A percentile compares a stretch with the other conserved stretches of the same genome.
These are phyloP conservation scores for Teunomyces atbi DNA, from an alignment of 805 yeast species.

Conservation along the genomic window DNA sequence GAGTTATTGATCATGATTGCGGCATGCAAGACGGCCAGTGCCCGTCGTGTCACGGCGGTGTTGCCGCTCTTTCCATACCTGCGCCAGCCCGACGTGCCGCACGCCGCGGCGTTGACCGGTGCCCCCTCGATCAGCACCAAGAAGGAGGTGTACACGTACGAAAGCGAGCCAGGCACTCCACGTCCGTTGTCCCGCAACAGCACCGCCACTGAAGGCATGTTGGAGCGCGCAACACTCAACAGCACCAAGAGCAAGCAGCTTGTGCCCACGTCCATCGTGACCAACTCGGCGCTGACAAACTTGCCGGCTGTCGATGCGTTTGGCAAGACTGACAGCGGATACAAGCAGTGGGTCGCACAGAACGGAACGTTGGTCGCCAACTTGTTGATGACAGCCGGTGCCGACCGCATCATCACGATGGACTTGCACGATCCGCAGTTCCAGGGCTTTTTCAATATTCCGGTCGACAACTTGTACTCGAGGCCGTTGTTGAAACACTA, in stretches of 20 bases:
- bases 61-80: slow-evolving; percentile 94
- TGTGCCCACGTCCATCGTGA: slow-evolving; percentile 26
- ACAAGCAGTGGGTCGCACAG: slow-evolving; percentile 94
- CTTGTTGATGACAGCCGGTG: slow-evolving; percentile 86
- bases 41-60: slow-evolving; percentile 84
- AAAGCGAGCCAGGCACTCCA: slow-evolving; percentile 55
- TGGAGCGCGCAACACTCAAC: slow-evolving; percentile 2
- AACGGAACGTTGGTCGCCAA: slow-evolving; percentile 91
- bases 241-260: slow-evolving; percentile 5
- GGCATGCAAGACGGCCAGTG: slow-evolving; percentile 93
- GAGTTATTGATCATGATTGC: slow-evolving; percentile 80
- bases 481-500: slow-evolving; percentile 86
- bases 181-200: slow-evolving; percentile 33
- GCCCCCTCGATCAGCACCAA: slow-evolving; percentile 52
- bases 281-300: slow-evolving; percentile 31
- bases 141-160: slow-evolving; percentile 45
- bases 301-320: slow-evolving; percentile 33
- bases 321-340: slow-evolving; percentile 58
- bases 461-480: slow-evolving; percentile 90
- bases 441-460: slow-evolving; percentile 95
- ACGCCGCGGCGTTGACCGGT: slow-evolving; percentile 60
- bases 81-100: slow-evolving; percentile 92
- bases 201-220: not conserved
- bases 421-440: slow-evolving; percentile 97
- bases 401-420: slow-evolving; percentile 96